Conservation (phyloP, 179 eudicot genomes). For the Silene coronaria region DNA sequence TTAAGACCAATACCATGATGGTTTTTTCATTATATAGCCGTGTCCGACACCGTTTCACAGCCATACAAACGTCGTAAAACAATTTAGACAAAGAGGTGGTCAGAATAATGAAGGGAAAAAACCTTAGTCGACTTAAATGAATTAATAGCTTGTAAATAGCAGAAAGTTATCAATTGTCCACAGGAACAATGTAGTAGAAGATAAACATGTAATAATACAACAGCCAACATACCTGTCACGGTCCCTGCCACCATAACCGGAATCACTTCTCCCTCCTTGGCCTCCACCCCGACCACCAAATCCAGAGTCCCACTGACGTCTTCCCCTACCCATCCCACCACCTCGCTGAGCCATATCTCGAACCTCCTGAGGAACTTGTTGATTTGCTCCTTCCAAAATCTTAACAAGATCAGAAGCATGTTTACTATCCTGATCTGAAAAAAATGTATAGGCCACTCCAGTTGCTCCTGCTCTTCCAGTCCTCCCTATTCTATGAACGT, state of each 20-base stretch:
- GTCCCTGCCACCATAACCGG: constrained; percentile 46
- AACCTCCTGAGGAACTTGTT: constrained; percentile 69
- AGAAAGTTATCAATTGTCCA: not conserved
- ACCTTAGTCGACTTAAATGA: not conserved
- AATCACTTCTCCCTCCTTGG: constrained; percentile 56
- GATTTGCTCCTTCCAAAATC: constrained; percentile 87
- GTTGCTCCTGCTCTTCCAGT: constrained; percentile 99
- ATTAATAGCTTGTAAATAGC: too few species aligned
- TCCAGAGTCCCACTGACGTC: constrained; percentile 63
- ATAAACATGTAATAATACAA: not conserved
- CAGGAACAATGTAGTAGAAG: not conserved
- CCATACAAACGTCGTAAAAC: too few species aligned
- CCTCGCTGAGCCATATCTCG: constrained; percentile 77
- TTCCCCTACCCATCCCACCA: constrained; percentile 58
- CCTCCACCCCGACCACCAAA: constrained; percentile 68
- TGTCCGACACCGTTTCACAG: too few species aligned
- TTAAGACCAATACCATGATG: too few species aligned
- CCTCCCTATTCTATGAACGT: constrained; percentile 97
- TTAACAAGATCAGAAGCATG: constrained; percentile 84
- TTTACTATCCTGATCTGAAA: constrained; percentile 73
- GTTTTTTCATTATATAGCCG: too few species aligned
- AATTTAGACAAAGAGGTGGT: not conserved
- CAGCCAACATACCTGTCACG: constrained; percentile 32
- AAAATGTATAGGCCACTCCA: constrained; percentile 79
- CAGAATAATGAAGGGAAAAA: not conserved